Evolutionary conservation across 345 rosid species (phyloP), one percentile per base, ranked within the genome.

Genomic region (Eutrema yunnanense): DNA sequence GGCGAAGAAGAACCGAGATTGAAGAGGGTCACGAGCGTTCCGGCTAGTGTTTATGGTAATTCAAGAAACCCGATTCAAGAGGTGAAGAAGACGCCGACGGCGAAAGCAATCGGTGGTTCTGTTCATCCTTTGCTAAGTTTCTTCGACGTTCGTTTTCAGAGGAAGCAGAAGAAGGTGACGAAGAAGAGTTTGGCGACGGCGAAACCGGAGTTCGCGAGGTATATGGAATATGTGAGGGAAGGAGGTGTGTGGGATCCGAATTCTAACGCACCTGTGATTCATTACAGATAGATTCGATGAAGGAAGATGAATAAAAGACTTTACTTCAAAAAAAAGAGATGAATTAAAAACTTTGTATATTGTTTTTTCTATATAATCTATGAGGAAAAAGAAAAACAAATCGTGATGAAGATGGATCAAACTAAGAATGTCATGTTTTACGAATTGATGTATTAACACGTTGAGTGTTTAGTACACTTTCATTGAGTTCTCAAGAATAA

Each of bases 181-280:
- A 70, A 87, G 29, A 84, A 82, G 83, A 90, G 80, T 88, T 84
- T 73, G 54, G 42, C 88, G 0, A 87, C 92, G 4, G 84, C 96
- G 2, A 86, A 73, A 67, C 95, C 95, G 0, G 92, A 92, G 54
- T 82, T 88, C 19, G 81, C 88, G 0, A 85, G 96, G 82, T 92
- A 92, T 58, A 63, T 92, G 46, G 84, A 85, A 74, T 92, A 88
- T 62, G 67, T 90, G 16, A 90, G 78, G 63, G 96, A 92, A 43
- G 93, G 89, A 2, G 96, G 96, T 48, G 73, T 76, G 12, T 92
- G 98, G 96, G 92, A 86, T 79, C 47, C 11, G 2, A 81, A 42
- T 16, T 80, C 88, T 32, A 85, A 82, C 66, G 62, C 65, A 72
- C 86, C 96, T n/a, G 86, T 86, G 2, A 78, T 89, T 6, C 68